Conservation (phyloP, 805 yeast genomes). For the Kodamaea jinghongensis region DNA sequence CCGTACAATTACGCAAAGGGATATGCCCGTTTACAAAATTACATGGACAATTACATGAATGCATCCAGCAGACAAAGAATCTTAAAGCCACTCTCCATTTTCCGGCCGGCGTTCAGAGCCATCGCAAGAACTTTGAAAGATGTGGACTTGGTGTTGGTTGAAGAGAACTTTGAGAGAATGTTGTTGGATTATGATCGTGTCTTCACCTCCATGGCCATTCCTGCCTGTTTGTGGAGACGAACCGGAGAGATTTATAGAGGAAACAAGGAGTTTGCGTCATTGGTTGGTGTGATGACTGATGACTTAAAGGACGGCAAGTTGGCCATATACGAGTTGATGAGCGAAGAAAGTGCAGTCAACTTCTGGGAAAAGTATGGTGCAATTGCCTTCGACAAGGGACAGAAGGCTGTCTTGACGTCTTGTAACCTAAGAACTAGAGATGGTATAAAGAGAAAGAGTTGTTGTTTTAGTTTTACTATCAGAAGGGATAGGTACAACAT, state of each 20-base stretch:
- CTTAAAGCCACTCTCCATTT: constrained; percentile 76
- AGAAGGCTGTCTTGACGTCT: constrained; percentile 90
- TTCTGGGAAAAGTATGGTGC: constrained; percentile 98
- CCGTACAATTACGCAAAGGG: constrained; percentile 95
- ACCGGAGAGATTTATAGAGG: constrained; percentile 96
- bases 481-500: constrained; percentile 90
- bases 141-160: constrained; percentile 86
- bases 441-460: constrained; percentile 73
- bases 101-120: constrained; percentile 91
- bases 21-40: constrained; percentile 81
- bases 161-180: constrained; percentile 93
- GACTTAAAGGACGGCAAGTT: constrained; percentile 88
- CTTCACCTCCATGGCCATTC: constrained; percentile 95
- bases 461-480: constrained; percentile 93
- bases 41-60: constrained; percentile 93
- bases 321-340: constrained; percentile 91
- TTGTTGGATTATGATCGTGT: constrained; percentile 89
- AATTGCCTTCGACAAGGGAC: constrained; percentile 93
- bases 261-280: constrained; percentile 90
- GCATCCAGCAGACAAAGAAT: constrained; percentile 79
- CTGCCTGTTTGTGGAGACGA: constrained; percentile 95
- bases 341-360: constrained; percentile 93
- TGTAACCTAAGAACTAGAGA: constrained; percentile 83
- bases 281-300: constrained; percentile 87
- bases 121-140: constrained; percentile 88